Evolutionary conservation across 176 grass and related monocot genomes (phyloP).

Genomic region (Canna indica): DNA sequence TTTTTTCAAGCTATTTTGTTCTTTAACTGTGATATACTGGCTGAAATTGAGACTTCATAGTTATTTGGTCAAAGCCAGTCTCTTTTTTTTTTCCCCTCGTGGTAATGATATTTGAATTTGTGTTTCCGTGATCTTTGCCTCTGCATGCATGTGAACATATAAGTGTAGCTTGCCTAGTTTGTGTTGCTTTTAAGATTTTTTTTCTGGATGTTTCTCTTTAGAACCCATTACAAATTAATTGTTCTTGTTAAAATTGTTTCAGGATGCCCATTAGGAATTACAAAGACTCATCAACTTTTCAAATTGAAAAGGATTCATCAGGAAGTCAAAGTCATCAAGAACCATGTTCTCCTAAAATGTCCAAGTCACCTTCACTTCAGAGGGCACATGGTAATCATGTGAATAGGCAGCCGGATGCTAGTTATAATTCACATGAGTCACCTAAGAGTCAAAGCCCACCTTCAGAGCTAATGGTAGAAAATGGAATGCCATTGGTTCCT

Average conservation of each 20-base stretch:
- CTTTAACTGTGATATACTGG: too few relatives aligned
- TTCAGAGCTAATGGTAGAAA: conserved; percentile 63
- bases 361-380: conserved; percentile 95
- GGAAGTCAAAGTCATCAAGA: conserved; percentile 71
- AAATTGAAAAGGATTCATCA: conserved; percentile 50
- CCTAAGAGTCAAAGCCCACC: conserved; percentile 72
- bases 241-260: conserved; percentile 26
- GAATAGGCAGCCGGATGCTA: conserved; percentile 52
- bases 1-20: not conserved
- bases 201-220: not conserved
- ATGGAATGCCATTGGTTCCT: conserved; percentile 38
- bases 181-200: not conserved
- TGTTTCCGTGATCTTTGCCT: conserved; percentile 2
- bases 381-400: conserved; percentile 62
- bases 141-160: not conserved
- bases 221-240: not conserved
- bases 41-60: too few relatives aligned
- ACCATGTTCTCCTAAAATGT: conserved; percentile 81
- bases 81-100: not conserved
- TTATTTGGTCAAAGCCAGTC: too few relatives aligned
- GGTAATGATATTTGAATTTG: not conserved
- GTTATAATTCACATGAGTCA: conserved; percentile 82
- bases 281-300: conserved; percentile 47
- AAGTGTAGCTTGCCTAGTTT: not conserved
- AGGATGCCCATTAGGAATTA: conserved; percentile 88